phyloP scores from a whole-genome alignment of 495 filamentous ascomycete genomes.

The Clohesyomyces aquaticus region DNA sequence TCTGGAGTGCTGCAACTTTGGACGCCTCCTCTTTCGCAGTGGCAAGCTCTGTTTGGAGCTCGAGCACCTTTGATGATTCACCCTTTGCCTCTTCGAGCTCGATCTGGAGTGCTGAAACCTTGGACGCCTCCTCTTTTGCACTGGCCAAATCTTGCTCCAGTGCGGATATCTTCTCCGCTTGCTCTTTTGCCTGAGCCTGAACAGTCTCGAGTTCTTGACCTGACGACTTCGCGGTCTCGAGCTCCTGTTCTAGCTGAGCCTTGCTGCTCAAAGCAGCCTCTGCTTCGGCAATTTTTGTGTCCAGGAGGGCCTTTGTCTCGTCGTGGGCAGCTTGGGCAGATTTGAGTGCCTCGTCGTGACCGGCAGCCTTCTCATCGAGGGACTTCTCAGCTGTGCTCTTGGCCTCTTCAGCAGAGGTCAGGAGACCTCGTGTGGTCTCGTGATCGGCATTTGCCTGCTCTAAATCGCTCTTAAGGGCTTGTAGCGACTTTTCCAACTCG shows the following conservation, averaged over 20 bases:
- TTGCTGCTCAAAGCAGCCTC: slow-evolving; percentile 1
- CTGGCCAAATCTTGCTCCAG: neutral
- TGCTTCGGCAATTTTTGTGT: neutral
- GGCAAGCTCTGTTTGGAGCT: no score
- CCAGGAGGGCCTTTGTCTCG: slow-evolving; percentile 10
- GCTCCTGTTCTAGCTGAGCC: slow-evolving; percentile 21
- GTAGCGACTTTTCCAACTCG: slow-evolving; percentile 6
- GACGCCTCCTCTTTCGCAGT: no score
- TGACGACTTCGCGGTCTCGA: neutral
- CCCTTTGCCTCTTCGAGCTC: no score
- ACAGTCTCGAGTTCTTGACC: no score
- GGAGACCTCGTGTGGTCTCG: slow-evolving; percentile 14
- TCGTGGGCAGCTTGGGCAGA: slow-evolving; percentile 6
- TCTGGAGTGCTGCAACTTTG: no score
- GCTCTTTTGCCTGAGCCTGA: no score
- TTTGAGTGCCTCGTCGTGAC: slow-evolving; percentile 16
- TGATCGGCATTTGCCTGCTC: slow-evolving; percentile 23
- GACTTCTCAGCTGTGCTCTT: slow-evolving; percentile 11
- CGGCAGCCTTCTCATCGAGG: slow-evolving; percentile 11
- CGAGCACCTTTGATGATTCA: no score
- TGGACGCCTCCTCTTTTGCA: slow-evolving; percentile 19
- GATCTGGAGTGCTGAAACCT: no score
- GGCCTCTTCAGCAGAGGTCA: slow-evolving; percentile 21
- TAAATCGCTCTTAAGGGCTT: slow-evolving; percentile 6
- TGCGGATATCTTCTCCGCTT: no score